Evolutionary conservation across 176 grass and related monocot genomes (phyloP).

Genomic region (Phoenix roebelenii): DNA sequence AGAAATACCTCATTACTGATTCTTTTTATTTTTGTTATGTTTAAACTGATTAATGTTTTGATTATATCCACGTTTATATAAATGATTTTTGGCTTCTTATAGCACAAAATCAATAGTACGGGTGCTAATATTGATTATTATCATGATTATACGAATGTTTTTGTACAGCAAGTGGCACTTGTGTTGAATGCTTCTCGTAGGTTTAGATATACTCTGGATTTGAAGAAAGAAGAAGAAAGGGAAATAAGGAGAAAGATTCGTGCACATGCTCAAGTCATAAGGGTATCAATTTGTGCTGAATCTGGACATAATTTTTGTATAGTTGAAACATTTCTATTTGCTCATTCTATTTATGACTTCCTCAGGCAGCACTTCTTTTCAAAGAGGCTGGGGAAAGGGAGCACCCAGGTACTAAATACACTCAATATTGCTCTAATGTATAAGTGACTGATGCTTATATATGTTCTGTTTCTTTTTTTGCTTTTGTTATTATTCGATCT

Average conservation of each 20-base stretch:
- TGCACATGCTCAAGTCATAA: slow-evolving; percentile 72
- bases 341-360: slow-evolving; percentile 18
- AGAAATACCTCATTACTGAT: no score
- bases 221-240: slow-evolving; percentile 68
- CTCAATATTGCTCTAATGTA: no score
- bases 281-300: slow-evolving; percentile 27
- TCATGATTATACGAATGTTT: slow-evolving; percentile 5
- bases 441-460: no score
- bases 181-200: slow-evolving; percentile 86
- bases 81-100: no score
- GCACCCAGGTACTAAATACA: slow-evolving; percentile 17
- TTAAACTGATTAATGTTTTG: no score
- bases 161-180: slow-evolving; percentile 61
- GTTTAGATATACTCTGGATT: slow-evolving; percentile 89
- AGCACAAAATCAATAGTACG: no score
- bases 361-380: slow-evolving; percentile 73
- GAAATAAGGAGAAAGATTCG: slow-evolving; percentile 76
- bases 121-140: no score
- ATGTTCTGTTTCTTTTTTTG: no score
- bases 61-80: no score
- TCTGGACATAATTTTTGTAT: background rate
- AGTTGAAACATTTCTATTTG: background rate
- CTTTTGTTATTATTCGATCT: no score
- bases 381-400: slow-evolving; percentile 59
- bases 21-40: no score